Base-by-base conservation (phyloP, 2,329 filamentous ascomycete species). In the Fusarium pseudocircinatum region DNA sequence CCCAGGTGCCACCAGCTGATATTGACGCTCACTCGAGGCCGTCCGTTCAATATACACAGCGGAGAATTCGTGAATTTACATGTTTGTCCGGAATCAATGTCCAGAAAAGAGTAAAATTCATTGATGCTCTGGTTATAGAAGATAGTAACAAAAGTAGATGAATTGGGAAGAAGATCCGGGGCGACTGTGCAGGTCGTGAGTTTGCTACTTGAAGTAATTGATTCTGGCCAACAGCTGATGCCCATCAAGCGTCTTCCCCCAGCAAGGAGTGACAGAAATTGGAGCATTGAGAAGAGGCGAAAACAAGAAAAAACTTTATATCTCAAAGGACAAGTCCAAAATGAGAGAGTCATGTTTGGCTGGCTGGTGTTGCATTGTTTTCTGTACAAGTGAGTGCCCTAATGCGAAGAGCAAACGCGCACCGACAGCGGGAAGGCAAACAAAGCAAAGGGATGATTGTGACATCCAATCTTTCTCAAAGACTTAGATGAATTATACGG, bases 51-150 rank as follows among this genome's bases (percentile, higher is more conserved):
- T 34, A 9, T 2, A 4, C 6, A 8, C 13, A 8, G 30, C 8
- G 9, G 16, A 15, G 47, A 20, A 34, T 8, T 34, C n/a, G 6
- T 13, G 16, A 34, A 24, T 34, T 14, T 2, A 30, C 16, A 4
- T 47, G 14, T 30, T n/a, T n/a, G 14, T n/a, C 26, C 10, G 26
- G 14, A 6, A n/a, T 30, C 1, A 16, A 30, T 47, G 14, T 2
- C 20, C 14, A 11, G 13, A 28, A n/a, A 30, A 47, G 13, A 30
- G 6, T 4, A 6, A 8, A 6, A 15, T 15, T 22, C 7, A 22
- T 7, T 30, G 26, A 30, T 6, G 22, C 9, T n/a, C 13, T 30
- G 4, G 9, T 16, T 3, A 16, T n/a, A 2, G 14, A 11, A 1
- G 7, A 16, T 30, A 12, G 44, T 47, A 16, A n/a, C 14, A 8